Evolutionary conservation across 352 stramenopile species (phyloP), one percentile per base, ranked within the genome.

Genomic region (Nothophytophthora sp.): DNA sequence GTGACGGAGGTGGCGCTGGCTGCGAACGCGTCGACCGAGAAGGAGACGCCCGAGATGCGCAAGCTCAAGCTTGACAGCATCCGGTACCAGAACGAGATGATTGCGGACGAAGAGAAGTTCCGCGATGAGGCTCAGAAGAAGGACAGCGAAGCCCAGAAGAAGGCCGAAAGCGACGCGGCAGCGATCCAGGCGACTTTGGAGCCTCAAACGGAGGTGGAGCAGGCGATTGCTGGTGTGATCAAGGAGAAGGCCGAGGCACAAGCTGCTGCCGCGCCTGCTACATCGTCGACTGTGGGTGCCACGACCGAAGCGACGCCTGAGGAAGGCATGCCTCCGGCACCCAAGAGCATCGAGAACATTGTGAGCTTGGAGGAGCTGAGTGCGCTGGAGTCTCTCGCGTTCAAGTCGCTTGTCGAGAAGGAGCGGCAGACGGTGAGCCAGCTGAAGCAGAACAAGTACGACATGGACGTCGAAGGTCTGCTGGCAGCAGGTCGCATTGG

Each of bases 31-130:
- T 76, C 76, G 1, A 76, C 67, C 29, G 78, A n/a, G n/a, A n/a
- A 89, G 58, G 76, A 86, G 45, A 86, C 67, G 3, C 55, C 71
- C 15, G 73, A 92, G 60, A 84, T 90, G 76, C 76, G 79, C 46
- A 81, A 93, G 62, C 64, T 91, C 49, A 90, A 90, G 68, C 76
- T 91, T 24, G 83, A 98, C 55, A 95, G 95, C 52, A 87, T 99
- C 45, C 81, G 93, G 12, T 95, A 98, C 72, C 95, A 99, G 76
- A 98, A 99, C 76, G 91, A 98, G 63, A 92, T 97, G 79, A 96
- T 96, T 63, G 86, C 84, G 45, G 81, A 92, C 48, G 81, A 92
- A 79, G 95, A 89, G 56, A 94, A 96, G 68, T 95, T 97, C 71
- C 90, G 87, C 30, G 68, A 92, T 47, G 73, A 95, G 36, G 81